Base-by-base conservation (phyloP, 169 alveolate genomes). In the Condylostoma magnum region DNA sequence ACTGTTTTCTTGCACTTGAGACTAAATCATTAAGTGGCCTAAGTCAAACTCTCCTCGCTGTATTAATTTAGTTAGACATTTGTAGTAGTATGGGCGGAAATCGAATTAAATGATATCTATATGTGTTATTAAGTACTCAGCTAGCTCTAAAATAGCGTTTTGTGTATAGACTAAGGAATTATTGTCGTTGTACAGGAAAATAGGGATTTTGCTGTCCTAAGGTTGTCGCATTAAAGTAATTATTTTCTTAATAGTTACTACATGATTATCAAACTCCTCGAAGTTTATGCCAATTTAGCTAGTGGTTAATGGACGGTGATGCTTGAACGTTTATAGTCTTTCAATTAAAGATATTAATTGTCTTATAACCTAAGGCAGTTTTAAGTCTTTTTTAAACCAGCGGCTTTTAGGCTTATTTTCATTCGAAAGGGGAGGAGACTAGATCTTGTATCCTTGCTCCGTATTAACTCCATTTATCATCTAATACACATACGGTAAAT, bases 381-480 rank as follows among this genome's bases (percentile, higher is more conserved):
- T n/a, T n/a, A n/a, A 37, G 53, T 70, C 25, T 71, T 71, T 3
- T 47, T 31, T 27, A 20, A 34, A 18, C 43, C 65, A 8, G 4
- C 22, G 15, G 58, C 30, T 0, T 56, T 60, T 43, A 27, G 27
- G n/a, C 54, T 33, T 31, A 30, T 67, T 38, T 3, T 20, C 0
- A 18, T 41, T 54, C n/a, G 20, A 69, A 5, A 77, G 25, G n/a
- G 44, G 53, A 6, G 77, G 54, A 48, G 46, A 69, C 36, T 77
- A 68, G 4, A 82, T 68, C 41, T 70, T 27, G 8, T 68, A 55
- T 1, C 89, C 89, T 20, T 34, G 54, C 47, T 79, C 81, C 22
- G 86, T 79, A 28, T 72, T 50, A 2, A 79, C 86, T 18, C 86
- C 86, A 43, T 67, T 66, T 25, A 60, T 63, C 79, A 79, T 50